Evolutionary conservation across 192 early-diverging fungal species (phyloP).

Genomic region (Radiomyces spectabilis): DNA sequence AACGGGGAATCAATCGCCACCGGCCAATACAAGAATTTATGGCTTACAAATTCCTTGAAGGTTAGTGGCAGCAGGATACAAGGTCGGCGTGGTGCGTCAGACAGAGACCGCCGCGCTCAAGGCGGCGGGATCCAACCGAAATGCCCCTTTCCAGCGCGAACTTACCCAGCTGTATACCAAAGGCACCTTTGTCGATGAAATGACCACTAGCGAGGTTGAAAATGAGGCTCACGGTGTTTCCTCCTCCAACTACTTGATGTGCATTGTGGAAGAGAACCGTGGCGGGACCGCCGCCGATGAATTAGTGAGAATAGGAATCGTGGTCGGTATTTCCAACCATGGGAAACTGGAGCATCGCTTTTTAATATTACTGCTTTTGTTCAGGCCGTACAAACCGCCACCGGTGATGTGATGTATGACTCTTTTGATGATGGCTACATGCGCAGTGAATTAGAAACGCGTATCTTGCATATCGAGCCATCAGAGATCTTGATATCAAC

Average conservation of each 20-base stretch:
- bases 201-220: constrained; percentile 23
- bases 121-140: constrained; percentile 58
- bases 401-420: constrained; percentile 69
- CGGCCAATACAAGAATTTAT: too few relatives aligned
- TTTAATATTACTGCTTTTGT: neutral
- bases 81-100: constrained; percentile 81
- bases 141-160: constrained; percentile 59
- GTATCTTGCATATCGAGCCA: constrained; percentile 56
- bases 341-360: neutral
- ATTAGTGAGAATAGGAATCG: constrained; percentile 33
- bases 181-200: constrained; percentile 47
- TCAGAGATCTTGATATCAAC: constrained; percentile 57
- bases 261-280: constrained; percentile 32
- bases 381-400: constrained; percentile 52
- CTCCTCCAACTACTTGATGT: constrained; percentile 40
- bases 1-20: too few relatives aligned
- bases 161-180: constrained; percentile 63
- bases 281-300: constrained; percentile 38
- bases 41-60: too few relatives aligned
- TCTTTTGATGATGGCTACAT: constrained; percentile 55
- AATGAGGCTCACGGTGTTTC: constrained; percentile 7
- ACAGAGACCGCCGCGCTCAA: constrained; percentile 83
- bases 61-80: constrained; percentile 74
- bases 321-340: constrained; percentile 12
- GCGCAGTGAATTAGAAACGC: constrained; percentile 61